Evolutionary conservation across 306 rosid species (phyloP).

Genomic region (apple (Malus domestica)): ASM211411v1 NC_041798.1:4301501-4302000

Average conservation of each 20-base stretch:
- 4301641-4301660: neutral
- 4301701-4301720: neutral
- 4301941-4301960: constrained; percentile 73
- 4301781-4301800: constrained; percentile 84
- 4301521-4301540: neutral
- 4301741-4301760: constrained; percentile 68
- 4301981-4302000: constrained; percentile 6
- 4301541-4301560: neutral
- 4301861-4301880: constrained; percentile 28
- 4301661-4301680: neutral
- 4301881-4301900: constrained; percentile 89
- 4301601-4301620: neutral
- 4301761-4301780: constrained; percentile 62
- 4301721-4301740: constrained; percentile 64
- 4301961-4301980: constrained; percentile 19
- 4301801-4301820: constrained; percentile 44
- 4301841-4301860: neutral
- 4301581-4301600: neutral
- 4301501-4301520: neutral
- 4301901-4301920: constrained; percentile 93
- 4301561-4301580: neutral
- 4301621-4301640: neutral
- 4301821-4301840: constrained; percentile 9
- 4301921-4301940: constrained; percentile 79
- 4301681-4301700: neutral